phyloP scores from a whole-genome alignment of 1,284 basidiomycete species.

The Xerocomus amazonicus region DNA sequence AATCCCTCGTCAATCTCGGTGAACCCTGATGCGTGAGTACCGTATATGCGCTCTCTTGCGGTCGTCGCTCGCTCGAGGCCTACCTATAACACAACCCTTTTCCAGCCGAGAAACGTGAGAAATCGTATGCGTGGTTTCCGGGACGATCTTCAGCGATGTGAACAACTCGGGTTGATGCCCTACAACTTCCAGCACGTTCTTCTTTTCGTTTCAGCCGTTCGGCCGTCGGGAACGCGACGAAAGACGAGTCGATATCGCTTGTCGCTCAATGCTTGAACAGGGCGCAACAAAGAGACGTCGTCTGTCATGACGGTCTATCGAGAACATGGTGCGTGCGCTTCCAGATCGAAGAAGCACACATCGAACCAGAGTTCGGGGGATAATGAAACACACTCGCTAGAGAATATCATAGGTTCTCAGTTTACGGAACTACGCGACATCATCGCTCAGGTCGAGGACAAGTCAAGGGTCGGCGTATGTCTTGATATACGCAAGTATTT shows the following conservation, averaged over 20 bases:
- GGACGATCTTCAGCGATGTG: conserved; percentile 78
- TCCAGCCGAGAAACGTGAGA: conserved; percentile 65
- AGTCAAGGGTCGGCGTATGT: conserved; percentile 75
- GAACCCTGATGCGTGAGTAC: conserved; percentile 66
- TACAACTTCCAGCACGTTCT: conserved; percentile 79
- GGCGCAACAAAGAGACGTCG: conserved; percentile 70
- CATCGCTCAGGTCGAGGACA: conserved; percentile 72
- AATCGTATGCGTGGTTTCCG: conserved; percentile 77
- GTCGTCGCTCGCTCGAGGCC: too few relatives aligned
- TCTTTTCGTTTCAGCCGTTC: conserved; percentile 39
- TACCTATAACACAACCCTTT: too few relatives aligned
- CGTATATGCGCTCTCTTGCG: conserved; percentile 22
- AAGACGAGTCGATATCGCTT: conserved; percentile 57
- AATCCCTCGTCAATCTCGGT: conserved; percentile 81
- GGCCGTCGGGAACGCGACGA: conserved; percentile 65
- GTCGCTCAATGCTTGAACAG: conserved; percentile 76
- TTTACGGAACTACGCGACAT: conserved; percentile 70
- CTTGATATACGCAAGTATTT: conserved; percentile 72
- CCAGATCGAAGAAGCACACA: too few relatives aligned
- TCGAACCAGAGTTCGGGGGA: too few relatives aligned
- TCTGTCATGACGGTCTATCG: conserved; percentile 66
- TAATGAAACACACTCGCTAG: conserved; percentile 20
- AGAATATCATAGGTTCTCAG: conserved; percentile 74
- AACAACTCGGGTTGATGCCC: conserved; percentile 67
- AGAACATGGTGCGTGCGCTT: conserved; percentile 69